phyloP scores from a whole-genome alignment of 2,329 filamentous ascomycete genomes.

The Colletotrichum sp. region DNA sequence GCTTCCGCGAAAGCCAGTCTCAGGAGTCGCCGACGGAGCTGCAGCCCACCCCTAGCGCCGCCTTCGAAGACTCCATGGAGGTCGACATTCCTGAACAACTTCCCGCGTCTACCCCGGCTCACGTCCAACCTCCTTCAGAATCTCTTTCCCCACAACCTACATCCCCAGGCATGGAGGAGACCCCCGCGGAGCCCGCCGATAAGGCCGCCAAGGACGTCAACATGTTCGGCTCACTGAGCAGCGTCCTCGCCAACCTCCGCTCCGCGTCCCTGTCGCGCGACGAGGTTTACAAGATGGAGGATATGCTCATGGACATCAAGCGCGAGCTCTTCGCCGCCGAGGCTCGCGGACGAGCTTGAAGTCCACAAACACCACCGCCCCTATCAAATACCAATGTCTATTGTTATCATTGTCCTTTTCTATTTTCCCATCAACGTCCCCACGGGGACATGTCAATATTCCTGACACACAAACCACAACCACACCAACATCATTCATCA shows the following conservation, averaged over 20 bases:
- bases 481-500: slow-evolving; percentile 7
- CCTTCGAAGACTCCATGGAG: slow-evolving; percentile 26
- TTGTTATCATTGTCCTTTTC: not conserved
- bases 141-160: not conserved
- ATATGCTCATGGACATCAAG: slow-evolving; percentile 80
- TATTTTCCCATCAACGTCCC: not conserved
- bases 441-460: slow-evolving; percentile 6
- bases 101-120: not conserved
- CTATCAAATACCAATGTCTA: not conserved
- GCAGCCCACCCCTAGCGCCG: not conserved
- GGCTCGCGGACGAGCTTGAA: slow-evolving; percentile 53
- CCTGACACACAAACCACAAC: not conserved
- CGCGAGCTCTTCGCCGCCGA: slow-evolving; percentile 75
- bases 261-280: slow-evolving; percentile 64
- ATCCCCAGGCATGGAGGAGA: not conserved
- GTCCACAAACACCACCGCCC: not conserved
- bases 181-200: slow-evolving; percentile 23
- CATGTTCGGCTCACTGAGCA: slow-evolving; percentile 59
- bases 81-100: not conserved
- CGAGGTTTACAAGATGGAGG: slow-evolving; percentile 75
- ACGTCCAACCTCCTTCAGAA: not conserved
- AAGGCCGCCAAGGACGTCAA: slow-evolving; percentile 38
- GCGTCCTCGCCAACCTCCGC: slow-evolving; percentile 64
- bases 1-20: slow-evolving; percentile 32
- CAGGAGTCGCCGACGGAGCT: slow-evolving; percentile 23